Base-by-base conservation (phyloP, 805 yeast genomes). In the Nakazawaea wickerhamii region DNA sequence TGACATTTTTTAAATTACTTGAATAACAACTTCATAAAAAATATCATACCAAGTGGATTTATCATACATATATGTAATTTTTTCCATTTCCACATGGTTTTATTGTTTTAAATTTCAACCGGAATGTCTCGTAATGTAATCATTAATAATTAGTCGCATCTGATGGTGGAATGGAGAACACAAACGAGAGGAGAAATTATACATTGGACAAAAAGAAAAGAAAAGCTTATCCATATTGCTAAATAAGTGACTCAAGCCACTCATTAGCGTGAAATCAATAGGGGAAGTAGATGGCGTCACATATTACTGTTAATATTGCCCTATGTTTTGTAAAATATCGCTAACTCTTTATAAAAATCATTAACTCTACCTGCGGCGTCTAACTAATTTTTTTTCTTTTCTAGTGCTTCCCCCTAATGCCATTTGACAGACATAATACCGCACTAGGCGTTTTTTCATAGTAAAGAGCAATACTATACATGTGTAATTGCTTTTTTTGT, bases 371-470 rank as follows among this genome's bases (percentile, higher is more conserved):
- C 31, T 28, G 31, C 31, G 31, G 31, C 31, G 31, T 28, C 31
- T 28, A 30, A 4, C 14, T 11, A 13, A 13, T 30, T 30, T 30
- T 30, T 30, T 30, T 14, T 17, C 4, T 30, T 30, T 30, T 10
- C 5, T 13, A 14, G 8, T 13, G 14, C 4, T 30, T 13, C 17
- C 10, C n/a, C 28, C n/a, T 25, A 11, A 4, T 11, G 28, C 4
- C 10, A 25, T 4, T 9, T 17, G 13, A 15, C 9, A 15, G 9
- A 11, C 9, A 22, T 10, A 35, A 35, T 35, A 23, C 38, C 38
- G 38, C 23, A 15, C 30, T 35, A 35, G 38, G 38, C 38, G 30
- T 35, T 35, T n/a, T 17, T 4, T 8, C 10, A 6, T 13, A n/a
- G n/a, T n/a, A n/a, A n/a, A n/a, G n/a, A n/a, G n/a, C n/a, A n/a